Evolutionary conservation across 169 alveolate species (phyloP).

Genomic region (Cryptosporidium ubiquitum): DNA sequence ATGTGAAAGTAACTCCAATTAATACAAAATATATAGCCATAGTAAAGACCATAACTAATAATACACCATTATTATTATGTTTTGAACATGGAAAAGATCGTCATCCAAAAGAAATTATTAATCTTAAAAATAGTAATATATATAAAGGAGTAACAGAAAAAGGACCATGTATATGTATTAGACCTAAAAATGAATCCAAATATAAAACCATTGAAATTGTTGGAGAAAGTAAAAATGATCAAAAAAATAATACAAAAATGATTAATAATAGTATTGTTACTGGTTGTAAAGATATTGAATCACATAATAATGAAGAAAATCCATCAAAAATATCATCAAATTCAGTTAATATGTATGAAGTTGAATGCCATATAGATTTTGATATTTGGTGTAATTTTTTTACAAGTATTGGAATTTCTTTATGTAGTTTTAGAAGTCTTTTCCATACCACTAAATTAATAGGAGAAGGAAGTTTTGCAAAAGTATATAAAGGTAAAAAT

Average conservation of each 20-base stretch:
- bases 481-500: constrained; percentile 79
- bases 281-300: too few relatives aligned
- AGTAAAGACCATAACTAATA: constrained; percentile 55
- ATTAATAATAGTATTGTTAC: neutral
- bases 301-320: neutral
- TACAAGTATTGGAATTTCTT: constrained; percentile 45
- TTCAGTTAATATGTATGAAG: constrained; percentile 48
- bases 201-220: constrained; percentile 40
- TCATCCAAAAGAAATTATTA: constrained; percentile 58
- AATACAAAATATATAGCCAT: constrained; percentile 67
- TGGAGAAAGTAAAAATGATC: neutral
- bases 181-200: constrained; percentile 60
- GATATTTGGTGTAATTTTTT: constrained; percentile 59
- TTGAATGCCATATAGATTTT: constrained; percentile 59
- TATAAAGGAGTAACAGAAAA: constrained; percentile 66
- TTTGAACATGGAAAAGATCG: constrained; percentile 69
- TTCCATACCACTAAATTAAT: constrained; percentile 69
- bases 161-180: constrained; percentile 67
- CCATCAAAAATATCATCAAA: constrained; percentile 27
- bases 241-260: neutral
- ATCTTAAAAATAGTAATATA: constrained; percentile 40
- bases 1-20: constrained; percentile 54
- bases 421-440: constrained; percentile 40
- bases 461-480: constrained; percentile 81
- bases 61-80: constrained; percentile 55